Evolutionary conservation across 164 flowering plant genomes (phyloP), one percentile per base, ranked within the genome.

Genomic region (Warburgia ugandensis): DNA sequence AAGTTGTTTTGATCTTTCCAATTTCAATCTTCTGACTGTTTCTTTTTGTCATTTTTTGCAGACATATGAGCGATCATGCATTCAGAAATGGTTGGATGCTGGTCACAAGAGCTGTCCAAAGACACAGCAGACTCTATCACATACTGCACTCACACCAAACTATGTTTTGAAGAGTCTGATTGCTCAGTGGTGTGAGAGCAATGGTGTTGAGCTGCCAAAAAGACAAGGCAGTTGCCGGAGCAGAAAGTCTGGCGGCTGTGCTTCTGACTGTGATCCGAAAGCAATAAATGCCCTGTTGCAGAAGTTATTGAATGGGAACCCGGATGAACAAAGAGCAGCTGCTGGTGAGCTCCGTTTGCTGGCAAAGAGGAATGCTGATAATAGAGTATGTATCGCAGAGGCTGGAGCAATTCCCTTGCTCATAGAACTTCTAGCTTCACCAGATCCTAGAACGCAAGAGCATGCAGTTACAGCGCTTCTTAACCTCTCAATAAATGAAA

Each of bases 61-160:
- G 72, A 68, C 72, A 21, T 68, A 68, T 36, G 72, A 68, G 36
- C 61, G 64, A 1, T 29, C 54, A 7, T 59, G 61, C 55, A 63
- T 68, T 17, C 60, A 63, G 61, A 63, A 68, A 40, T 68, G 72
- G 72, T 58, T 68, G 32, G 64, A 63, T 33, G 64, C 61, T 17
- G 72, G 68, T 12, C 68, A 63, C 50, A 45, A 55, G 35, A 63
- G 68, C 27, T 68, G 72, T 51, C 72, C 72, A 33, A 63, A 68
- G 61, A 68, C 72, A 10, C 68, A 63, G 52, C 64, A 62, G 37
- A 63, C 61, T 6, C 41, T 68, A 20, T 32, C 40, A 2, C 63
- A 59, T 59, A 49, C 58, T 1, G 39, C 52, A 38, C 68, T 68
- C n/a, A 63, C 68, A 3, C 72, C 72, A 2, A 68, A 68, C 54